Evolutionary conservation across 192 early-diverging fungal species (phyloP).

Genomic region (Coemansia sp.): DNA sequence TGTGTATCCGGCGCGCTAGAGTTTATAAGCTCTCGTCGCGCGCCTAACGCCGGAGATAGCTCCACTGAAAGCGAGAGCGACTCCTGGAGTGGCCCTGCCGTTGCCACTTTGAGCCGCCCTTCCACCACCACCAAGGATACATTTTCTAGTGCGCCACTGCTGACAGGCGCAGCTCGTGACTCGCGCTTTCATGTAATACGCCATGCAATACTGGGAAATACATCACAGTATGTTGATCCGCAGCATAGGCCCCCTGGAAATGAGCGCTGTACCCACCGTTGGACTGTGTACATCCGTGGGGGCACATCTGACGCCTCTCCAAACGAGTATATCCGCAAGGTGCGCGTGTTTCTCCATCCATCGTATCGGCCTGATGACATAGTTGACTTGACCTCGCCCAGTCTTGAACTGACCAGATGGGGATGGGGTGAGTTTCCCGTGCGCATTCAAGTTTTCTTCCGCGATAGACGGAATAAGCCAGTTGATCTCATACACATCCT

Average conservation of each 20-base stretch:
- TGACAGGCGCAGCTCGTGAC: slow-evolving; percentile 36
- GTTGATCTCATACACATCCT: slow-evolving; percentile 80
- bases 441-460: slow-evolving; percentile 77
- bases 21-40: slow-evolving; percentile 24
- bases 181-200: slow-evolving; percentile 74
- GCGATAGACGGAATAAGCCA: slow-evolving; percentile 79
- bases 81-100: not conserved
- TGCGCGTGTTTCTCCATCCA: slow-evolving; percentile 87
- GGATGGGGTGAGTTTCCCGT: slow-evolving; percentile 96
- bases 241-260: slow-evolving; percentile 58
- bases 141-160: slow-evolving; percentile 3
- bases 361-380: slow-evolving; percentile 86
- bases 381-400: slow-evolving; percentile 74
- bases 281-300: slow-evolving; percentile 88
- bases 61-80: slow-evolving; percentile 21
- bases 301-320: slow-evolving; percentile 45
- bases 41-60: slow-evolving; percentile 9
- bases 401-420: slow-evolving; percentile 81
- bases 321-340: slow-evolving; percentile 68
- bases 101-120: not conserved
- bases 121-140: not conserved
- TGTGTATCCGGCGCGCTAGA: slow-evolving; percentile 56
- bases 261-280: slow-evolving; percentile 72
- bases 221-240: slow-evolving; percentile 66
- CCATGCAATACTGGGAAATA: slow-evolving; percentile 69